Evolutionary conservation across 331 rosid species (phyloP).

Genomic region (Acacia pycnantha): DNA sequence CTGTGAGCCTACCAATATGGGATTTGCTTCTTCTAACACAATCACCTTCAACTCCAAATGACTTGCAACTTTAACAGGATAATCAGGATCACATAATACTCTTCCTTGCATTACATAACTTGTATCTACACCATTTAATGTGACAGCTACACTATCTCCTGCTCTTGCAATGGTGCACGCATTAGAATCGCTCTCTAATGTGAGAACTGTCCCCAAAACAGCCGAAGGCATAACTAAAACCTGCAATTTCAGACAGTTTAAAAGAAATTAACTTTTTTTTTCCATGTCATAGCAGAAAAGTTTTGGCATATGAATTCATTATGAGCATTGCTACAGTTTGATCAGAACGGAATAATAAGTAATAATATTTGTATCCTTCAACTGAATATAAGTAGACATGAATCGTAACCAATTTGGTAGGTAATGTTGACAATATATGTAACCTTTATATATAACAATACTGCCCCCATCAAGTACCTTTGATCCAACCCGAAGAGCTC

Average conservation of each 20-base stretch:
- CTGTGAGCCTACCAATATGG: conserved; percentile 85
- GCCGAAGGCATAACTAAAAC: conserved; percentile 91
- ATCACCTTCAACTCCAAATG: conserved; percentile 86
- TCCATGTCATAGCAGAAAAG: conserved; percentile 12
- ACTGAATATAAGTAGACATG: no score
- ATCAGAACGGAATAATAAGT: no score
- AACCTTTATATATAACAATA: neutral
- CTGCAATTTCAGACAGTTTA: conserved; percentile 37
- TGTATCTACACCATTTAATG: conserved; percentile 71
- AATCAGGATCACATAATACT: conserved; percentile 88
- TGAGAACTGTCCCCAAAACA: conserved; percentile 69
- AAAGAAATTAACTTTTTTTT: neutral
- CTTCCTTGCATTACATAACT: conserved; percentile 76
- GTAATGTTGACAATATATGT: conserved; percentile 15
- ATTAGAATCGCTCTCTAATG: conserved; percentile 75
- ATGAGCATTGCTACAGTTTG: neutral
- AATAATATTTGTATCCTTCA: neutral
- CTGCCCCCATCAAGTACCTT: conserved; percentile 55
- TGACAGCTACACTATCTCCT: conserved; percentile 84
- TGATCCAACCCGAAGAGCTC: conserved; percentile 82
- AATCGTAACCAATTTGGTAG: neutral
- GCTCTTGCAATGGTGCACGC: conserved; percentile 78
- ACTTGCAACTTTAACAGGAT: conserved; percentile 69
- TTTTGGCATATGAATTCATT: conserved; percentile 5
- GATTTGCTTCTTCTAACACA: conserved; percentile 75